A percentile compares a stretch with the other conserved stretches of the same genome.
Evolutionary conservation across 805 yeast species (phyloP).

Genomic region (Candida argentea): DNA sequence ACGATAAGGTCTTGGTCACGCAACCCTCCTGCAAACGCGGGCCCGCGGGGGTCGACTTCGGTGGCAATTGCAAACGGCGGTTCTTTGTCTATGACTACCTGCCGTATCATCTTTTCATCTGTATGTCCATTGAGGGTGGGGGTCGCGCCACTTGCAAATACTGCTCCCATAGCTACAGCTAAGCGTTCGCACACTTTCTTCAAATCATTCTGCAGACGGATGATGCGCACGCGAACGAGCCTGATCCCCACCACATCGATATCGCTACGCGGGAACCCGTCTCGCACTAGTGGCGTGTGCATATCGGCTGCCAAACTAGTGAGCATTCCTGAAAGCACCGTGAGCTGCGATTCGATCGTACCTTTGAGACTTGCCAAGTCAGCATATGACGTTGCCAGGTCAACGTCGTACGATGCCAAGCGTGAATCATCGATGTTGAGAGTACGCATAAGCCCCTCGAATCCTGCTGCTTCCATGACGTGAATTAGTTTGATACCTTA

Average conservation of each 20-base stretch:
- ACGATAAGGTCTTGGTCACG: conserved; percentile 43
- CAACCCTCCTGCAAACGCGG: conserved; percentile 48
- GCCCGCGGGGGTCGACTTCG: conserved; percentile 42
- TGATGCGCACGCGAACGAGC: conserved; percentile 50
- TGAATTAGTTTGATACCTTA: no score
- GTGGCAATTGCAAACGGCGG: conserved; percentile 47
- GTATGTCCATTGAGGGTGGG: neutral
- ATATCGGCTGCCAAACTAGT: conserved; percentile 42
- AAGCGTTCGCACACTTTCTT: conserved; percentile 36
- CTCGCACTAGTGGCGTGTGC: conserved; percentile 53
- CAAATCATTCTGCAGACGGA: conserved; percentile 63
- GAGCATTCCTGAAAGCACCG: conserved; percentile 32
- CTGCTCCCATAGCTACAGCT: conserved; percentile 35
- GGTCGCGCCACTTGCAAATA: conserved; percentile 17
- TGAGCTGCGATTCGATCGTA: conserved; percentile 26
- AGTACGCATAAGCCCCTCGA: conserved; percentile 18
- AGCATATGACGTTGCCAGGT: conserved; percentile 9
- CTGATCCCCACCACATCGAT: conserved; percentile 67
- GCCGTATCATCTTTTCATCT: neutral
- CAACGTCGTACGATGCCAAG: conserved; percentile 11
- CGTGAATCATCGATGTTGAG: conserved; percentile 16
- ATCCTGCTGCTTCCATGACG: conserved; percentile 6
- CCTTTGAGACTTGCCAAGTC: conserved; percentile 22
- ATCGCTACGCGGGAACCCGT: conserved; percentile 83
- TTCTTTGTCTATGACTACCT: conserved; percentile 1